Percentiles rank a stretch among this genome's conserved stretches.
phyloP scores from a whole-genome alignment of 805 yeast species.

The Pichia rugopelliculosa region DNA sequence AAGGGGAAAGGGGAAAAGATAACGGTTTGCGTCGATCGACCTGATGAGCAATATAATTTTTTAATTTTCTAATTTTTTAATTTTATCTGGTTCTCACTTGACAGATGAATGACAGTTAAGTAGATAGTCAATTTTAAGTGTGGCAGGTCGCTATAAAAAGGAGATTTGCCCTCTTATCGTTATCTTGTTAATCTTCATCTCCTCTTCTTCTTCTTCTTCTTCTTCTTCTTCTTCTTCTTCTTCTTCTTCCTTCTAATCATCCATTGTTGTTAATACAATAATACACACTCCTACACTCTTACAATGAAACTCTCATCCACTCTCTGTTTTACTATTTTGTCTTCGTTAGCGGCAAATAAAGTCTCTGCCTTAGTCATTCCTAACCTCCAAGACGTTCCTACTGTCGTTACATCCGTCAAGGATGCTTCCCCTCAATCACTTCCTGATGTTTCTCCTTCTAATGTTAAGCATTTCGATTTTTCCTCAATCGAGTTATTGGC shows the following conservation, averaged over 20 bases:
- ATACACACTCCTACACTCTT: neutral
- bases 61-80: too few relatives aligned
- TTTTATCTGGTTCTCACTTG: neutral
- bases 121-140: neutral
- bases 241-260: neutral
- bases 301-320: conserved; percentile 15
- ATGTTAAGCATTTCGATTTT: conserved; percentile 1
- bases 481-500: conserved; percentile 11
- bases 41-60: too few relatives aligned
- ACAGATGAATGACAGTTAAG: too few relatives aligned
- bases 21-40: neutral
- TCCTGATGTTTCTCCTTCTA: conserved; percentile 1
- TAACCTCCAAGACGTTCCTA: conserved; percentile 12
- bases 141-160: neutral
- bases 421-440: conserved; percentile 33
- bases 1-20: too few relatives aligned
- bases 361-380: conserved; percentile 19
- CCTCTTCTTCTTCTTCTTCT: neutral
- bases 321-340: conserved; percentile 11
- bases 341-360: conserved; percentile 12
- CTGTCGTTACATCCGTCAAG: conserved; percentile 18
- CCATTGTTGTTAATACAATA: neutral
- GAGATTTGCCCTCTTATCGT: neutral
- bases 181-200: neutral
- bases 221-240: neutral